Evolutionary conservation across 2,329 filamentous ascomycete genomes (phyloP), one percentile per base, ranked within the genome.

Genomic region (Dendryphion nanum): DNA sequence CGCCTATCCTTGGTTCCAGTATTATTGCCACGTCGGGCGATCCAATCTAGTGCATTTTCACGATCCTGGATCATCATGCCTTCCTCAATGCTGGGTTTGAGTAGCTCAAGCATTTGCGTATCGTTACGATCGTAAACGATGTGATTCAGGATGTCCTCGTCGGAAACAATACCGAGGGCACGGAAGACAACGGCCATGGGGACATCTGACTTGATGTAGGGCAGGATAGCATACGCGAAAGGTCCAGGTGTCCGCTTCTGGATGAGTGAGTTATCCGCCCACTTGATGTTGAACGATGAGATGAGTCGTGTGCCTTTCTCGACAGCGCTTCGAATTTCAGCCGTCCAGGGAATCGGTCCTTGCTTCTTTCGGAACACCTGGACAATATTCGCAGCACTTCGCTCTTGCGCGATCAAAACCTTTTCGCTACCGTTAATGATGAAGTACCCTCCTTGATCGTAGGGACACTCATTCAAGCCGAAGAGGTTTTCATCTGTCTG

Each of bases 391-490:
- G 91, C 93, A 28, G 93, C 93, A 63, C 90, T 96, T 46, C 93
- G 86, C 69, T 98, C 93, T 66, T 98, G 93, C 1, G 93, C 93
- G 57, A 98, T 98, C 53, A 98, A 73, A 16, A 98, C 93, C 76
- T 98, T 98, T 64, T 98, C 93, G 68, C 88, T 95, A 30, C 93
- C 93, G 71, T 98, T 98, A 76, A 98, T 98, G 57, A 98, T 89
- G 62, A 98, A 98, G 69, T 98, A 98, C 50, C 93, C 93, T 52
- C 93, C 93, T 61, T 96, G 93, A 60, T 98, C 93, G 66, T 96
- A 98, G 1, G 93, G 93, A 53, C 93, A 98, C 69, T 98, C 93
- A 61, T 95, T 95, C 67, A 94, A 83, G 32, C 86, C 77, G 64
- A 95, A 97, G 2, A 98, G 76, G 34, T 87, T 85, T 37, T 93